Evolutionary conservation across 2,329 filamentous ascomycete genomes (phyloP), one percentile per base, ranked within the genome.

Genomic region (Aspergillus tanneri): DNA sequence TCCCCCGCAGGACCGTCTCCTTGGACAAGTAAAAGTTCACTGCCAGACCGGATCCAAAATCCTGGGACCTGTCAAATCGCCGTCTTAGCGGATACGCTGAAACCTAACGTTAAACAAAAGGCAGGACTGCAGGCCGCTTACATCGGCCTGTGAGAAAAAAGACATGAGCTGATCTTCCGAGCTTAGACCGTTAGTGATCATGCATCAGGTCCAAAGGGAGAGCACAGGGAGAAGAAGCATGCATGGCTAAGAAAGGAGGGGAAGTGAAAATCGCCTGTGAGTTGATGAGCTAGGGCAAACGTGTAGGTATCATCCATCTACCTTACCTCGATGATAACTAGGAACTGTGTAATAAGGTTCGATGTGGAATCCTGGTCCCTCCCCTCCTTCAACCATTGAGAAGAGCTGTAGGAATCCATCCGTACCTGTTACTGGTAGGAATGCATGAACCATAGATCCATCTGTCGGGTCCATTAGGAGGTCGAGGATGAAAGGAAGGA

Each of bases 401-500:
- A 39, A 14, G 19, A 14, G 11, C 27, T 37, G 38, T 35, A 49
- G 22, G 40, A 12, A 22, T 32, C 40, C n/a, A 22, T 10, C 11
- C 18, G n/a, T 24, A 21, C n/a, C 30, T 46, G 35, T 16, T 36
- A 46, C n/a, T 46, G 43, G 34, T 21, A 25, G 46, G 38, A 28
- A 38, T 51, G 53, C 51, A 56, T 54, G 53, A 54, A 56, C 51
- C 40, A 44, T 40, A 19, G 21, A 14, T 35, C 16, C 41, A 41
- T 34, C 27, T 10, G 27, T 10, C 7, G 7, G 18, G 16, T 24
- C 10, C 8, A 19, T 18, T 35, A 28, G 11, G 19, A 41, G 34
- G 35, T 32, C n/a, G 25, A 24, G 12, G 14, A 24, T 10, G 24
- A 28, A 27, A 27, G 12, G 18, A 36, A 46, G 36, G 38, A 46